Base-by-base conservation (phyloP, 2,329 filamentous ascomycete species). In the Teratosphaeria viscida region DNA sequence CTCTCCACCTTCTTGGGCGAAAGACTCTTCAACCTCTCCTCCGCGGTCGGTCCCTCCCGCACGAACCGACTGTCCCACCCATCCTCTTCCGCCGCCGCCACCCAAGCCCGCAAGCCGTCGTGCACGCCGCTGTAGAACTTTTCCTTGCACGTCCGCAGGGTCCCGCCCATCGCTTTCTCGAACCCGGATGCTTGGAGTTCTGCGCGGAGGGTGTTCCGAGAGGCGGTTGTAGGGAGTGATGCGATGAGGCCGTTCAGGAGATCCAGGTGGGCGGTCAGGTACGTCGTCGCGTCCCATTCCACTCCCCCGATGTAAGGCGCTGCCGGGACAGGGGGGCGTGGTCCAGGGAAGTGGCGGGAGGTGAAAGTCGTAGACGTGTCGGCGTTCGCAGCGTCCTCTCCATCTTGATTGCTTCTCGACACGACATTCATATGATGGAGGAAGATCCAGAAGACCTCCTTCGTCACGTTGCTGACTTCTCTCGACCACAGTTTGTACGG, bases 381-480 rank as follows among this genome's bases (percentile, higher is more conserved):
- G 12, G 49, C 62, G n/a, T 60, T 55, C 23, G 60, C 55, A 10
- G 56, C 68, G n/a, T 52, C 54, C 7, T n/a, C 27, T 14, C 27
- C 12, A 6, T 54, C 29, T 12, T 29, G n/a, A 10, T 57, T 8
- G 27, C 26, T 53, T 5, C 12, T 74, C 26, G 90, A 82, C 43
- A 97, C 82, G 54, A 96, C 86, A 68, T 97, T 97, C 60, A 95
- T 80, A 66, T 95, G 89, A 74, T 97, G 92, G 58, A 97, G 81
- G 77, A 97, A 99, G 71, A 97, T 97, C 92, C 92, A 99, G 72
- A 99, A 99, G 32, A 97, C 92, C 73, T 99, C 92, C 74, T 96
- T 96, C 52, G 92, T 96, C 55, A 97, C 92, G 67, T 89, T 92
- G 61, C 87, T 86, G 19, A 92, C 85, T 75, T 99, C 94, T 73